Evolutionary conservation across 2,329 filamentous ascomycete genomes (phyloP).

Genomic region (Trichophyton benhamiae): DNA sequence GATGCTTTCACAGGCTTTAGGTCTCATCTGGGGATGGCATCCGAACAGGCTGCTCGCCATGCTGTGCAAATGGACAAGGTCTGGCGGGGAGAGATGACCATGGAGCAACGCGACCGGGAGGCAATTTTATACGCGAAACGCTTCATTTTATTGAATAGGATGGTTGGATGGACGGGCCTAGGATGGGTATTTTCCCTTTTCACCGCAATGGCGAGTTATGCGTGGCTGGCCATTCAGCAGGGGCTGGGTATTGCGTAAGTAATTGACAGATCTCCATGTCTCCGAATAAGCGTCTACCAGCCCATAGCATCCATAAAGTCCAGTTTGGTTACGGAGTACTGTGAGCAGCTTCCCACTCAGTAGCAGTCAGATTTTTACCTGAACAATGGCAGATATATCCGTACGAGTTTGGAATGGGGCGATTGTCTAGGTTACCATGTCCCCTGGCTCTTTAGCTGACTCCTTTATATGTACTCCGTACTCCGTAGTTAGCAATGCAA

Average conservation of each 20-base stretch:
- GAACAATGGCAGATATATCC: too few relatives aligned
- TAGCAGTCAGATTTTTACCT: too few relatives aligned
- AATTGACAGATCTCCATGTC: too few relatives aligned
- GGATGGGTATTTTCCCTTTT: background rate
- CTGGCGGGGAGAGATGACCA: background rate
- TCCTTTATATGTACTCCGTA: too few relatives aligned
- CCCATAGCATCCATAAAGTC: too few relatives aligned
- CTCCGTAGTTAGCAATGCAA: too few relatives aligned
- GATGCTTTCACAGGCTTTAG: background rate
- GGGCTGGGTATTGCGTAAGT: background rate
- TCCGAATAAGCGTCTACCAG: too few relatives aligned
- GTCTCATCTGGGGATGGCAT: background rate
- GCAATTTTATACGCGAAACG: background rate
- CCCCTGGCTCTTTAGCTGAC: too few relatives aligned
- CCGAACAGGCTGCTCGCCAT: background rate
- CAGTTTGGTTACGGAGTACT: too few relatives aligned
- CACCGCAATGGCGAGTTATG: background rate
- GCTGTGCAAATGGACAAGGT: background rate
- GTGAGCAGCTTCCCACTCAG: too few relatives aligned
- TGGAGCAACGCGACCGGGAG: background rate
- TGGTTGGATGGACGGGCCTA: background rate
- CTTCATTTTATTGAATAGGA: background rate
- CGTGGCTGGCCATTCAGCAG: background rate
- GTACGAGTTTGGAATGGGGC: too few relatives aligned
- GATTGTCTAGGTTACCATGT: too few relatives aligned